Evolutionary conservation across 106 monocot species (phyloP), one percentile per base, ranked within the genome.

Genomic region (Acorus gramineus): DNA sequence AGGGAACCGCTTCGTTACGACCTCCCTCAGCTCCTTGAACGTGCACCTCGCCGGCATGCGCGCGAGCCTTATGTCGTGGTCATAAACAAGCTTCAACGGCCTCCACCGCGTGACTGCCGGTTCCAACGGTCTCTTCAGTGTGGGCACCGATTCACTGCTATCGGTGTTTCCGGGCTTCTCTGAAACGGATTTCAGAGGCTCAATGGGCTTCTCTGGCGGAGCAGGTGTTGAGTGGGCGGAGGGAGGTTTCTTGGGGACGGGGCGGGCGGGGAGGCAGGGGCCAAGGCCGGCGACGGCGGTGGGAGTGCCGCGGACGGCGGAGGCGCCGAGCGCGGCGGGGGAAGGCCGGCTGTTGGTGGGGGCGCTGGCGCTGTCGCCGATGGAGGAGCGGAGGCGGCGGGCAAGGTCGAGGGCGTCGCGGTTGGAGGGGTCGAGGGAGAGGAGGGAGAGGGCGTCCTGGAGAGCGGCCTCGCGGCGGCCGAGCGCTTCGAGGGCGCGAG

Each of bases 11-110:
- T 79, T 79, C 2, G 75, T 59, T 47, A 91, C 96, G 50, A 85
- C 60, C 63, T 98, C 96, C 64, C 96, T 80, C 66, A 98, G 54
- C 2, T n/a, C 62, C 67, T 71, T 76, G 63, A 98, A 88, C 42
- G 73, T 75, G 65, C 96, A 91, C 5, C 77, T 71, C 2, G 47
- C 75, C 8, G 87, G 91, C 85, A 98, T 87, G 71, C 85, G 77
- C 5, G 83, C 79, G 11, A 98, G 91, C 75, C 96, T 73, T 10
- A 96, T 98, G 63, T 98, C 96, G 63, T 98, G 87, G 57, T 81
- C 91, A 42, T 98, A 98, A 7, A 98, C 85, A 61, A 98, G 83
- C 77, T 98, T 98, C 68, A 98, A 57, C 2, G 90, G 85, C 75
- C 95, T 68, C 77, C 70, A 65, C 46, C 66, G 55, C 4, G 14